Evolutionary conservation across 306 rosid species (phyloP).

Genomic region (Oxytropis ochrocephala): DNA sequence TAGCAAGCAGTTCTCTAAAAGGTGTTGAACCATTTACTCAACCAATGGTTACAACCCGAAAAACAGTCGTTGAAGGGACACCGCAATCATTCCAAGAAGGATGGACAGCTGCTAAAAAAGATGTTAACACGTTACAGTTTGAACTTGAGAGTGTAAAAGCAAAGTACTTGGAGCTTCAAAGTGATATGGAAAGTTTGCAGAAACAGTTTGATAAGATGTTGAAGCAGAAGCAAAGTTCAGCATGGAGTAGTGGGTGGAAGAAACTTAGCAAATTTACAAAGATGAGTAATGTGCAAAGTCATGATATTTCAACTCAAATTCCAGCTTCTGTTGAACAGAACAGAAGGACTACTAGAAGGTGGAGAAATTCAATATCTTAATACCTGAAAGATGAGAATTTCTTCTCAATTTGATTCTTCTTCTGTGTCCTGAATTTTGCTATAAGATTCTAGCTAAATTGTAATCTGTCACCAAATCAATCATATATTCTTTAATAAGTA

Average conservation of each 20-base stretch:
- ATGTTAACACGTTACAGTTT: conserved; percentile 86
- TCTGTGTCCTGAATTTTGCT: background rate
- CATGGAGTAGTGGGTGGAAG: conserved; percentile 98
- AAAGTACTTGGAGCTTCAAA: conserved; percentile 80
- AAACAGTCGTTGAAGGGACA: conserved; percentile 79
- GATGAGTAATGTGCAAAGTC: conserved; percentile 44
- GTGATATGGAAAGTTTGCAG: conserved; percentile 78
- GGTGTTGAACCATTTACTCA: conserved; percentile 58
- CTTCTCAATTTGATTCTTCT: background rate
- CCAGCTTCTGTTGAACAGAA: conserved; percentile 39
- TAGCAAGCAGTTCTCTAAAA: conserved; percentile 60
- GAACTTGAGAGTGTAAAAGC: conserved; percentile 84
- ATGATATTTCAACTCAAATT: conserved; percentile 39
- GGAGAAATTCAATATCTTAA: conserved; percentile 97
- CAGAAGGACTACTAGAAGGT: conserved; percentile 67
- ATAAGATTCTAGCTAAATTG: conserved; percentile 3
- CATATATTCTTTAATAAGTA: conserved; percentile 11
- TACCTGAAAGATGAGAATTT: conserved; percentile 28
- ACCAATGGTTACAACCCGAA: conserved; percentile 61
- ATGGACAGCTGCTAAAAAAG: conserved; percentile 85
- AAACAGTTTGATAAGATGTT: conserved; percentile 80
- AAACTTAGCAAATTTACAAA: conserved; percentile 82
- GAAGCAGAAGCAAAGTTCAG: conserved; percentile 77
- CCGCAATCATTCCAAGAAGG: conserved; percentile 99
- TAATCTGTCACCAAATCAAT: conserved; percentile 28